These are phyloP conservation scores for Verbena officinalis DNA, from an alignment of 257 asterid genomes.

Conservation along the genomic window DNA sequence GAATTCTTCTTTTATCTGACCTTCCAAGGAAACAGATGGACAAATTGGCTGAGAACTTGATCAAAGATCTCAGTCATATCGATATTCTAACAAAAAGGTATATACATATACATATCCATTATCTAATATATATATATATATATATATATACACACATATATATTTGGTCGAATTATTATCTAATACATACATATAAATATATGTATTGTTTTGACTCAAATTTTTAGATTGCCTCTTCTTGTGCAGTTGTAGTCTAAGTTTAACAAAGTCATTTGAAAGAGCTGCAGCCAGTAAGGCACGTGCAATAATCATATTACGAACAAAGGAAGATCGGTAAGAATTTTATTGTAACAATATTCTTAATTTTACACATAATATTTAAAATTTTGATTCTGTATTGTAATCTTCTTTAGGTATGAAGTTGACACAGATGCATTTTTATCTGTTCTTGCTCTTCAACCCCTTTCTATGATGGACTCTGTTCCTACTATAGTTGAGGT, in stretches of 20 bases:
- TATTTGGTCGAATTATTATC: too few species aligned
- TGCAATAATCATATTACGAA: background rate
- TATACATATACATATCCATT: background rate
- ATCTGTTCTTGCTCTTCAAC: slow-evolving; percentile 5
- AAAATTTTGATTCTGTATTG: background rate
- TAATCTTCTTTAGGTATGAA: slow-evolving; percentile 2
- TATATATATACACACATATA: too few species aligned
- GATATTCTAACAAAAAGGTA: slow-evolving; percentile 3
- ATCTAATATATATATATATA: background rate
- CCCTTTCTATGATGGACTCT: background rate
- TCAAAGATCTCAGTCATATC: background rate
- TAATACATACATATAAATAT: too few species aligned
- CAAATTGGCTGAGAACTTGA: background rate
- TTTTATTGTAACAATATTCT: background rate
- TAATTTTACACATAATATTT: background rate
- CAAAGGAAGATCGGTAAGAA: slow-evolving; percentile 8
- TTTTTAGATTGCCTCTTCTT: background rate
- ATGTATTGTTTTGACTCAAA: too few species aligned
- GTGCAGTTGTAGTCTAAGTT: slow-evolving; percentile 1
- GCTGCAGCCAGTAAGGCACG: slow-evolving; percentile 3
- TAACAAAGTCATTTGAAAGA: slow-evolving; percentile 4
- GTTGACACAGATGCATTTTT: slow-evolving; percentile 5
- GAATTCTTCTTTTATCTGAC: slow-evolving; percentile 1
- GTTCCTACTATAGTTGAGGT: slow-evolving; percentile 3
- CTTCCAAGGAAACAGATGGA: slow-evolving; percentile 5